Evolutionary conservation across 257 asterid genomes (phyloP).

Genomic region (Haberlea rhodopensis): DNA sequence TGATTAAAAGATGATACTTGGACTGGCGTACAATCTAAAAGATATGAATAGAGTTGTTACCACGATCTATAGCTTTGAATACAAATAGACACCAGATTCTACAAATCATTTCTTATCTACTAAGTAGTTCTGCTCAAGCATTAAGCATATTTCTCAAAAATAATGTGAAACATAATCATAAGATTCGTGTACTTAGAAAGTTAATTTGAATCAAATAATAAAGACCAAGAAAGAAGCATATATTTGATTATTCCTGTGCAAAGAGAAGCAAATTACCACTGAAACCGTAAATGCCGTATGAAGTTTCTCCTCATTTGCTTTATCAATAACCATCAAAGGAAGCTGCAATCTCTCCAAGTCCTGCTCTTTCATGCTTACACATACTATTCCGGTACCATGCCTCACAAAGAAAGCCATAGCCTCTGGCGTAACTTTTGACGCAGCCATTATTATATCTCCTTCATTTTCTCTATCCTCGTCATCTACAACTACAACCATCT

Average conservation of each 20-base stretch:
- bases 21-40: too few species aligned
- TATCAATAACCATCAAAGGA: constrained; percentile 87
- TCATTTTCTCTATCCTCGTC: constrained; percentile 98
- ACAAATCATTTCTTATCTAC: background rate
- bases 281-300: constrained; percentile 89
- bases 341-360: constrained; percentile 79
- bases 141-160: background rate
- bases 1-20: too few species aligned
- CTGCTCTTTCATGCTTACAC: constrained; percentile 95
- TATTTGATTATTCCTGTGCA: background rate
- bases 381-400: constrained; percentile 96
- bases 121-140: constrained; percentile 7
- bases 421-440: constrained; percentile 87
- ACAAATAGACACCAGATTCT: background rate
- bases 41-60: too few species aligned
- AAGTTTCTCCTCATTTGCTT: constrained; percentile 93
- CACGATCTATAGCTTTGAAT: background rate
- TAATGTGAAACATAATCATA: background rate
- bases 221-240: background rate
- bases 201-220: constrained; percentile 5
- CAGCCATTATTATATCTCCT: constrained; percentile 98
- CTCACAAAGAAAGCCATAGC: constrained; percentile 98
- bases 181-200: background rate
- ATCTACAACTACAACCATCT: constrained; percentile 95
- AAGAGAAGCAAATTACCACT: constrained; percentile 58